These are phyloP conservation scores for Cladosporium cucumerinum DNA, from an alignment of 2,329 filamentous ascomycete species.

Conservation along the genomic window DNA sequence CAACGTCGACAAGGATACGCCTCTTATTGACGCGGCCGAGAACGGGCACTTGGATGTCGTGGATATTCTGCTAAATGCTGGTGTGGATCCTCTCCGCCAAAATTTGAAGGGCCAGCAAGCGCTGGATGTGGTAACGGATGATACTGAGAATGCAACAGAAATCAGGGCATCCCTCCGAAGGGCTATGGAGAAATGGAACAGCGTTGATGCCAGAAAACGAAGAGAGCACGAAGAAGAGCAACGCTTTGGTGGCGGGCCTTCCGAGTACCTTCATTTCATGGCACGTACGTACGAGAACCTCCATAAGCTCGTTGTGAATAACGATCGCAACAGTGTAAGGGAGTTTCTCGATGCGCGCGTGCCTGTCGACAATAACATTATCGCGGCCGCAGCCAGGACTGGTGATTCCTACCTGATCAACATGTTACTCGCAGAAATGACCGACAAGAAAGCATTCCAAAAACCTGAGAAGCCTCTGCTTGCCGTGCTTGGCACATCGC, in stretches of 20 bases:
- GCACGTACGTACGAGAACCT: constrained; percentile 49
- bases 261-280: constrained; percentile 47
- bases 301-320: constrained; percentile 47
- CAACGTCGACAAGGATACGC: constrained; percentile 75
- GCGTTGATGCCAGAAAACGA: constrained; percentile 42
- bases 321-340: constrained; percentile 47
- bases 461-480: constrained; percentile 90
- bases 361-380: constrained; percentile 69
- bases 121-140: constrained; percentile 73
- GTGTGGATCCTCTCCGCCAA: constrained; percentile 85
- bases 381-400: constrained; percentile 87
- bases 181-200: constrained; percentile 47
- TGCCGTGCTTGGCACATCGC: constrained; percentile 84
- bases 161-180: constrained; percentile 51
- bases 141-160: constrained; percentile 74
- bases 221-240: constrained; percentile 51
- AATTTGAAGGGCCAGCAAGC: constrained; percentile 93
- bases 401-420: constrained; percentile 87
- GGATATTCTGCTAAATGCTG: constrained; percentile 75
- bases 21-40: constrained; percentile 91
- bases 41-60: constrained; percentile 91
- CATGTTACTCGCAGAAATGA: constrained; percentile 56
- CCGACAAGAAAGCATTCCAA: constrained; percentile 56
- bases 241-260: constrained; percentile 37
- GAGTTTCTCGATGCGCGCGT: constrained; percentile 46